Evolutionary conservation across 140 eudicot genomes (phyloP).

Genomic region (Cichorium intybus): DNA sequence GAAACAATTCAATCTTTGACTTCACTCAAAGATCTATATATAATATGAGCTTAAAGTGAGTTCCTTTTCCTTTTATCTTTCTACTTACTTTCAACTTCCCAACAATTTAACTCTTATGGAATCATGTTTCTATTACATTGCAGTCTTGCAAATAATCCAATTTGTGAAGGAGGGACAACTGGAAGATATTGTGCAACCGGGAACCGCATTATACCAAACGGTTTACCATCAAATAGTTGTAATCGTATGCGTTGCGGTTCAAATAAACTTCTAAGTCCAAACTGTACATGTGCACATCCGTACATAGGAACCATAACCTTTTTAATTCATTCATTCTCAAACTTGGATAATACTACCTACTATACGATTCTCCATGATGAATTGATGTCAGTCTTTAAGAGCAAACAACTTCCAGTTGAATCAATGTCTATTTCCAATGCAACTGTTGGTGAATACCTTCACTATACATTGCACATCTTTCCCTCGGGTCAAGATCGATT

Average conservation of each 20-base stretch:
- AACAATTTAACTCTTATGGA: constrained; percentile 2
- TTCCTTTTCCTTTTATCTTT: neutral
- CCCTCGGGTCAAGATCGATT: constrained; percentile 60
- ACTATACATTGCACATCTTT: constrained; percentile 46
- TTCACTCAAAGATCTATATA: constrained; percentile 45
- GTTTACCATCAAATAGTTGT: constrained; percentile 34
- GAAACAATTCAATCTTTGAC: constrained; percentile 45
- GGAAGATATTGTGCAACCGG: constrained; percentile 39
- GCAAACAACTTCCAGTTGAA: constrained; percentile 59
- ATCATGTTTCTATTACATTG: constrained; percentile 2
- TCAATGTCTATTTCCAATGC: constrained; percentile 49
- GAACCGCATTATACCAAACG: constrained; percentile 15
- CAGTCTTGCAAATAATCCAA: constrained; percentile 67
- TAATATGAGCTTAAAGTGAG: constrained; percentile 54
- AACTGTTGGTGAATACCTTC: constrained; percentile 42
- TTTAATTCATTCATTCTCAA: constrained; percentile 61
- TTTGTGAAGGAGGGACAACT: constrained; percentile 52
- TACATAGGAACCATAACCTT: constrained; percentile 69
- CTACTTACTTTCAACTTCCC: constrained; percentile 15
- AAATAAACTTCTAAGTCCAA: constrained; percentile 43
- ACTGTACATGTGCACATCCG: constrained; percentile 57
- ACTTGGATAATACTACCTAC: constrained; percentile 51
- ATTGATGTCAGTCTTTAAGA: constrained; percentile 34
- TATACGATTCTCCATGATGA: constrained; percentile 33
- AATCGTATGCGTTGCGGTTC: constrained; percentile 35